Conservation (phyloP, 768 basidiomycete species). For the Pulveroboletus sp. region DNA sequence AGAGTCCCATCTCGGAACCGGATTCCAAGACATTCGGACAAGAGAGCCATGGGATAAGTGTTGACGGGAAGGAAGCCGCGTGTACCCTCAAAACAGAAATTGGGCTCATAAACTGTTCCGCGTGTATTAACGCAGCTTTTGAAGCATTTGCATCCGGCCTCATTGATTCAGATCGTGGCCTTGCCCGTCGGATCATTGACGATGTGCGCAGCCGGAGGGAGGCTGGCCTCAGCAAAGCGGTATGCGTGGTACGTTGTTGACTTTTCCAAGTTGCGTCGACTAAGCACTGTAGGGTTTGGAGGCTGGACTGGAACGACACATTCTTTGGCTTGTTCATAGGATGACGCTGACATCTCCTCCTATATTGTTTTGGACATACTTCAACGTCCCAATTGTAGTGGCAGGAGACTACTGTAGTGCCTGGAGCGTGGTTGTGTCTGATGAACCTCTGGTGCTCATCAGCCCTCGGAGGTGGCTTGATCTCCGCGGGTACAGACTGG, state of each 20-base stretch:
- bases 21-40: slow-evolving; percentile 13
- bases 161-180: slow-evolving; percentile 15
- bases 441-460: slow-evolving; percentile 41
- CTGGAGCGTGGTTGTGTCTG: slow-evolving; percentile 59
- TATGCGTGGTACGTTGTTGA: slow-evolving; percentile 30
- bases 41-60: slow-evolving; percentile 43
- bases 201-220: slow-evolving; percentile 13
- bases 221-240: slow-evolving; percentile 27
- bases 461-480: slow-evolving; percentile 79
- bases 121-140: slow-evolving; percentile 27
- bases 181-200: slow-evolving; percentile 17
- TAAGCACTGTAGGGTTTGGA: slow-evolving; percentile 13
- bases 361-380: slow-evolving; percentile 68
- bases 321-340: slow-evolving; percentile 35
- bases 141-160: slow-evolving; percentile 20
- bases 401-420: slow-evolving; percentile 46
- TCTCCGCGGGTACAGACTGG: slow-evolving; percentile 57
- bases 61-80: slow-evolving; percentile 44
- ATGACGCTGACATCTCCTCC: slow-evolving; percentile 51
- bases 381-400: slow-evolving; percentile 53
- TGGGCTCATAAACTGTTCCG: slow-evolving; percentile 31
- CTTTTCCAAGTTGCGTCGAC: not conserved
- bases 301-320: slow-evolving; percentile 16
- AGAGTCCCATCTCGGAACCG: slow-evolving; percentile 10
- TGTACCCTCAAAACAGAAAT: slow-evolving; percentile 37